A percentile compares a stretch with the other conserved stretches of the same genome.
Evolutionary conservation across 2,329 filamentous ascomycete species (phyloP).

Genomic region (Cadophora malorum): DNA sequence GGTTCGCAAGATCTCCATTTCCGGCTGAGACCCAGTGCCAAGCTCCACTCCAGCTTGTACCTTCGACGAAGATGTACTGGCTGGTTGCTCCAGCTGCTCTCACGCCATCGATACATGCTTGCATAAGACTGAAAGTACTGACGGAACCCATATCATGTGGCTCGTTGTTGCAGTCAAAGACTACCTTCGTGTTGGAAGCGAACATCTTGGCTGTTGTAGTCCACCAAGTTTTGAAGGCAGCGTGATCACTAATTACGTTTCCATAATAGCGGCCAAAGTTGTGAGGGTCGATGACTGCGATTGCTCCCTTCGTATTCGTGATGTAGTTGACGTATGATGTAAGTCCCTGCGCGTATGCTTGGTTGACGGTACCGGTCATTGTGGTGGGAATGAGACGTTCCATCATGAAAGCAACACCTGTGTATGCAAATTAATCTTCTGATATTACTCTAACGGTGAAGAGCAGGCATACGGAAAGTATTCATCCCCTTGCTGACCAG

Average conservation of each 20-base stretch:
- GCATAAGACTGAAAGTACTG: constrained; percentile 51
- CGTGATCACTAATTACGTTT: constrained; percentile 47
- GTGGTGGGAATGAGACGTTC: constrained; percentile 59
- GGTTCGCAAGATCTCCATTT: constrained; percentile 52
- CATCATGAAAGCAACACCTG: constrained; percentile 55
- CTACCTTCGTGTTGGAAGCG: constrained; percentile 47
- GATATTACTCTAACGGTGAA: neutral
- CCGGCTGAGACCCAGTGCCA: constrained; percentile 46
- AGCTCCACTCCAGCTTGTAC: constrained; percentile 43
- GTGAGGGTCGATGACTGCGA: constrained; percentile 56
- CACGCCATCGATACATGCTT: constrained; percentile 53
- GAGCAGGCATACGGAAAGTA: constrained; percentile 42
- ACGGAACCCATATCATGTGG: constrained; percentile 51
- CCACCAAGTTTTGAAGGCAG: constrained; percentile 50
- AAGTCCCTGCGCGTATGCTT: constrained; percentile 52
- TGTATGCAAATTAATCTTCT: constrained; percentile 51
- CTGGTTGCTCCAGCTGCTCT: constrained; percentile 51
- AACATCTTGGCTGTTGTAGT: constrained; percentile 49
- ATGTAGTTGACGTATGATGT: constrained; percentile 52
- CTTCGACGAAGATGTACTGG: constrained; percentile 66
- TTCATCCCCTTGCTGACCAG: constrained; percentile 38
- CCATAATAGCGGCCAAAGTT: constrained; percentile 57
- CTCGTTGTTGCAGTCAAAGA: constrained; percentile 54
- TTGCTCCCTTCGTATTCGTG: constrained; percentile 52
- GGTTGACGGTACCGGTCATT: constrained; percentile 54